Conservation (phyloP, 192 early-diverging fungal species). For the Umbelopsis ramanniana region DNA sequence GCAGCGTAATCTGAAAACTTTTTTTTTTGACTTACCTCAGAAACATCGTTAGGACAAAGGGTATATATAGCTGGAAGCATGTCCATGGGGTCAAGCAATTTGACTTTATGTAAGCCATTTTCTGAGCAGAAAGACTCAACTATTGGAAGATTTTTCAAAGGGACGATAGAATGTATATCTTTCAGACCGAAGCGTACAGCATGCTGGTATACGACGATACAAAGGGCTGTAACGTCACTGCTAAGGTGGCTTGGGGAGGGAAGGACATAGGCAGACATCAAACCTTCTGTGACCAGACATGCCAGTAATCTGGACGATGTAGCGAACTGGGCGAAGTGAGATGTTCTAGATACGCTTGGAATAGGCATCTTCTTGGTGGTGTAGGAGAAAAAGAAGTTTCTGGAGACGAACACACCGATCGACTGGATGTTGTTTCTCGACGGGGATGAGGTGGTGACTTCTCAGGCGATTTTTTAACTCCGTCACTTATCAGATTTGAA, state of each 20-base stretch:
- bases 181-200: slow-evolving; percentile 30
- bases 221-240: slow-evolving; percentile 10
- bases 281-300: slow-evolving; percentile 59
- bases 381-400: background rate
- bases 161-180: slow-evolving; percentile 32
- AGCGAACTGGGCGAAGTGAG: slow-evolving; percentile 49
- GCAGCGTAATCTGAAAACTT: no score
- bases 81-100: slow-evolving; percentile 43
- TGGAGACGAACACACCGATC: background rate
- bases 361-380: background rate
- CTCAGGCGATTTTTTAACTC: slow-evolving; percentile 5
- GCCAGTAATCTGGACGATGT: slow-evolving; percentile 58
- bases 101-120: slow-evolving; percentile 22
- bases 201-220: slow-evolving; percentile 26
- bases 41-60: background rate
- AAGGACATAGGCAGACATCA: slow-evolving; percentile 52
- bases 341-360: slow-evolving; percentile 17
- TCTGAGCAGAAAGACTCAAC: slow-evolving; percentile 27
- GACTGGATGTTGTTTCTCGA: background rate
- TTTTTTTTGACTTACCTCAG: background rate
- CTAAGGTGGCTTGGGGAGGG: background rate
- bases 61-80: slow-evolving; percentile 34
- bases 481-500: background rate
- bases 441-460: slow-evolving; percentile 7
- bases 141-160: slow-evolving; percentile 33